phyloP scores from a whole-genome alignment of 163 green algal genomes.

The Picocystis sp. region DNA sequence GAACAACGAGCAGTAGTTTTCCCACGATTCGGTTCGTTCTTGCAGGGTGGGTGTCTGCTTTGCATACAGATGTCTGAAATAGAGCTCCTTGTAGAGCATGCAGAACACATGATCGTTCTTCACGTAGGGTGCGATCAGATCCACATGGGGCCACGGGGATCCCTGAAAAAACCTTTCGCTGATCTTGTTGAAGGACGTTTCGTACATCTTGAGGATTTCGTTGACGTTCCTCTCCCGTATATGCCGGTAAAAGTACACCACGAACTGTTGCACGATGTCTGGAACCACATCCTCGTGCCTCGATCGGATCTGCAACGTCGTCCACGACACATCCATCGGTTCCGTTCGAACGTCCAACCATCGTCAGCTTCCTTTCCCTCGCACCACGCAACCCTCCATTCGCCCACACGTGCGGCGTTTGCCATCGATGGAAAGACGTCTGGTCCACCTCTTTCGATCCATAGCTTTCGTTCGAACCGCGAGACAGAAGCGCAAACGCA shows the following conservation, averaged over 20 bases:
- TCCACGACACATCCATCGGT: too few species aligned
- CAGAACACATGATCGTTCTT: conserved; percentile 96
- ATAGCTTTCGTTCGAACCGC: too few species aligned
- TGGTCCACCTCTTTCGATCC: too few species aligned
- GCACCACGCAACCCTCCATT: too few species aligned
- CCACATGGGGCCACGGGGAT: conserved; percentile 61
- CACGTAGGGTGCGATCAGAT: conserved; percentile 69
- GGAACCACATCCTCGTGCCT: conserved; percentile 39
- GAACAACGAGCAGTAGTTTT: conserved; percentile 87
- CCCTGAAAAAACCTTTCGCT: conserved; percentile 91
- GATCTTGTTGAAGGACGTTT: conserved; percentile 83
- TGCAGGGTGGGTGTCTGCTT: conserved; percentile 28
- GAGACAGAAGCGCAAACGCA: too few species aligned
- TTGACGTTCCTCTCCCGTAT: conserved; percentile 69
- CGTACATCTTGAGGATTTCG: conserved; percentile 95
- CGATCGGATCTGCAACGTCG: neutral
- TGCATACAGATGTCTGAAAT: conserved; percentile 22
- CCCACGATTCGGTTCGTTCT: conserved; percentile 67
- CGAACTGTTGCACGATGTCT: conserved; percentile 90
- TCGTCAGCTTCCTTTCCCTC: too few species aligned
- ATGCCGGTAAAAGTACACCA: conserved; percentile 91
- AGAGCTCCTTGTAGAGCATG: conserved; percentile 81
- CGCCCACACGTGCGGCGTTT: too few species aligned
- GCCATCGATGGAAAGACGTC: too few species aligned
- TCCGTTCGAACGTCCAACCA: too few species aligned